Base-by-base conservation (phyloP, 192 early-diverging fungal species). In the Kappamyces sp. region DNA sequence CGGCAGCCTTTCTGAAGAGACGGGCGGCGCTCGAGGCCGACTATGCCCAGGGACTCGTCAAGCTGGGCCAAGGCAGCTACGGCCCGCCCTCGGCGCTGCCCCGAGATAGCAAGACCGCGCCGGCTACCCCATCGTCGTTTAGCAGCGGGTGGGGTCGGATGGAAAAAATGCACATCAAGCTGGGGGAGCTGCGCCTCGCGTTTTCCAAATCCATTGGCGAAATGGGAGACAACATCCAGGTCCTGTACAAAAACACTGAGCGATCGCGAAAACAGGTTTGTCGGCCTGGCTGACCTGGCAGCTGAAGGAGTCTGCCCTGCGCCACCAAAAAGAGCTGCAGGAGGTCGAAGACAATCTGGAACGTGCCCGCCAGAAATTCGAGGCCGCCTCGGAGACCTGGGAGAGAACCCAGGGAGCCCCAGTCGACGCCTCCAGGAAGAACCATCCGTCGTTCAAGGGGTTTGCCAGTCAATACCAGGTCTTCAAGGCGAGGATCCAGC, bases 1-100 rank as follows among this genome's bases (percentile, higher is more conserved):
- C 85, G 8, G 73, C 83, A 2, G 49, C 66, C 0, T 96, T 98
- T 59, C 71, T 98, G 12, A 89, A 87, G 59, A 91, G 85, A 57
- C 81, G 95, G n/a, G 89, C 95, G 1, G 63, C 73, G 3, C 86
- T 96, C 37, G 95, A 98, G 63, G 92, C 91, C 49, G 90, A 94
- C 39, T 96, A 98, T 67, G 88, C 84, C 22, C 75, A 84, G 41
- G 72, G 77, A 41, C 76, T 98, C 74, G 71, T 83, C 36, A 93
- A 91, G 60, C 71, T 94, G 0, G 77, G 85, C 5, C 85, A 84
- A 9, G 29, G 33, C 47, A 29, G 15, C 7, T 6, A 11, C 4
- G 14, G 45, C 41, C 12, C 12, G 15, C 14, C 34, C 34, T 47
- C n/a, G 49, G 60, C 1, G 45, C 65, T 49, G 47, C 3, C 14